Conservation (phyloP, 768 basidiomycete species). For the Mycena polygramma region DNA sequence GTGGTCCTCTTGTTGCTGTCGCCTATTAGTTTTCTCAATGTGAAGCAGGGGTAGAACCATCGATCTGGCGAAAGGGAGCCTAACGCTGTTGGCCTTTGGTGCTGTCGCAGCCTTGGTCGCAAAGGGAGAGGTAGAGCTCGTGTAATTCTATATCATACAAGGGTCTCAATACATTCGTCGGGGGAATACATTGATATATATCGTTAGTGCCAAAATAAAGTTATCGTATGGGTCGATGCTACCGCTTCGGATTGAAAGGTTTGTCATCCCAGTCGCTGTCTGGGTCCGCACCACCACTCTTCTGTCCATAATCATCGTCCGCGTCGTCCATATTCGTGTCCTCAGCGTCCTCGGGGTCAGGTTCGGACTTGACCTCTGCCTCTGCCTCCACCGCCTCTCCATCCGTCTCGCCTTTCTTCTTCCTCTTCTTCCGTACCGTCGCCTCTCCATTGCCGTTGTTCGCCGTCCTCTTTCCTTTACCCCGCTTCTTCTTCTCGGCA, state of each 20-base stretch:
- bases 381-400: constrained; percentile 30
- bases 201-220: constrained; percentile 27
- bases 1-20: constrained; percentile 40
- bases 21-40: constrained; percentile 25
- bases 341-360: constrained; percentile 45
- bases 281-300: constrained; percentile 57
- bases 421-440: constrained; percentile 56
- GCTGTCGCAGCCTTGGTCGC: constrained; percentile 81
- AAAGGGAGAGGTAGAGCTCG: constrained; percentile 81
- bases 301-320: constrained; percentile 50
- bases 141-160: constrained; percentile 54
- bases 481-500: constrained; percentile 72
- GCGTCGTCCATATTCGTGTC: constrained; percentile 59
- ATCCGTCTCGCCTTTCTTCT: constrained; percentile 48
- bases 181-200: constrained; percentile 32
- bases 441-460: constrained; percentile 56
- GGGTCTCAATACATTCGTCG: constrained; percentile 38
- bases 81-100: constrained; percentile 83
- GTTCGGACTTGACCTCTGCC: constrained; percentile 32
- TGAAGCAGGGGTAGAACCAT: constrained; percentile 72
- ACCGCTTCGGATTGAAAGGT: constrained; percentile 56
- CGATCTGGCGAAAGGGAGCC: constrained; percentile 84
- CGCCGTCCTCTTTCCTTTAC: constrained; percentile 65
- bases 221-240: constrained; percentile 38
- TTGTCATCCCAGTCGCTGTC: constrained; percentile 61